phyloP scores from a whole-genome alignment of 495 filamentous ascomycete genomes.

The Corynascus novoguineensis region DNA sequence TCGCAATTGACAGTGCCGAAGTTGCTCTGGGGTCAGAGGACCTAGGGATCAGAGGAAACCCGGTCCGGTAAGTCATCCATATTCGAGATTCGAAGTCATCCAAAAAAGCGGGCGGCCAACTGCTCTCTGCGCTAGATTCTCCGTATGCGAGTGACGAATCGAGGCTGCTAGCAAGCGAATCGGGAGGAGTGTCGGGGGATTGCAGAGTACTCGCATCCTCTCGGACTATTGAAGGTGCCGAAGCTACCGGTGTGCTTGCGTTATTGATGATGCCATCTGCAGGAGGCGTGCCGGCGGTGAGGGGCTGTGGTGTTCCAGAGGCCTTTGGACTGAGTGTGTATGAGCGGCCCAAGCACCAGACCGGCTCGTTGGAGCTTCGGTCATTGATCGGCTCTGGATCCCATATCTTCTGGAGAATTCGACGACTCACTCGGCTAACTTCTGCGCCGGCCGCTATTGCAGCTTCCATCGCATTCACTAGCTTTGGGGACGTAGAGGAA shows the following conservation, averaged over 20 bases:
- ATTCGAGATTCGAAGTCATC: constrained; percentile 89
- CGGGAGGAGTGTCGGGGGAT: constrained; percentile 40
- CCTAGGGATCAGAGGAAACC: constrained; percentile 78
- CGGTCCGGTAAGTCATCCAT: constrained; percentile 95
- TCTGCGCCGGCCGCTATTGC: constrained; percentile 37
- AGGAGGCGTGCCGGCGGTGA: constrained; percentile 25
- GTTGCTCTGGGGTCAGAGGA: constrained; percentile 62
- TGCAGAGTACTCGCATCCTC: constrained; percentile 6
- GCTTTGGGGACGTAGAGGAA: constrained; percentile 26
- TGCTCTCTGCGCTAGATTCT: constrained; percentile 47
- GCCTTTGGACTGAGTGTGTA: constrained; percentile 52
- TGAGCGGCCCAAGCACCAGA: constrained; percentile 83
- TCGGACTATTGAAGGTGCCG: background rate
- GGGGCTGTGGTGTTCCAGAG: constrained; percentile 17
- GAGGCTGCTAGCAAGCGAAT: constrained; percentile 44
- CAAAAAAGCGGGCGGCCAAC: constrained; percentile 83
- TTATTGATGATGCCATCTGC: constrained; percentile 12
- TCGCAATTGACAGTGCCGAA: constrained; percentile 75
- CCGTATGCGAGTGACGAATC: constrained; percentile 46
- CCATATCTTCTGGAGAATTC: constrained; percentile 90
- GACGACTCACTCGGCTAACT: constrained; percentile 49
- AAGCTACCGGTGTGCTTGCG: background rate
- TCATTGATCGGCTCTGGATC: constrained; percentile 90
- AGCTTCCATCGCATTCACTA: constrained; percentile 37
- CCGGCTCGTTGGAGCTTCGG: constrained; percentile 55